These are phyloP conservation scores for Fusarium setosum DNA, from an alignment of 2,329 filamentous ascomycete genomes.

Conservation along the genomic window DNA sequence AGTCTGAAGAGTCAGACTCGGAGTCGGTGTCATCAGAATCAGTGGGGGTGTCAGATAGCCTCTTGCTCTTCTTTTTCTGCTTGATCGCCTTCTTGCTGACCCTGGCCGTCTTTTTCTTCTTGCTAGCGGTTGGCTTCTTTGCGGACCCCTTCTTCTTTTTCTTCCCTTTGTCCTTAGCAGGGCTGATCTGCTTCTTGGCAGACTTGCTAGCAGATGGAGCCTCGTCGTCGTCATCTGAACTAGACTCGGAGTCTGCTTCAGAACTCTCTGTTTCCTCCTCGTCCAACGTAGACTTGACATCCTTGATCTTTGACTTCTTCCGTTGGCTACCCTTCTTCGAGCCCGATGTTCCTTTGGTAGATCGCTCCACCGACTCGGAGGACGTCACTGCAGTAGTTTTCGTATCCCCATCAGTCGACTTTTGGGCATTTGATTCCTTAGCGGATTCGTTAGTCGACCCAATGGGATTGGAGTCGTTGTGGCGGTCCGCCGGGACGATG, in stretches of 20 bases:
- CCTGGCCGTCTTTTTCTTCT: slow-evolving; percentile 18
- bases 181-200: slow-evolving; percentile 25
- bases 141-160: slow-evolving; percentile 17
- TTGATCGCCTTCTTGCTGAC: slow-evolving; percentile 14
- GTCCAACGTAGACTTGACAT: not conserved
- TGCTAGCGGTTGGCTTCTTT: slow-evolving; percentile 15
- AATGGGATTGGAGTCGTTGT: slow-evolving; percentile 20
- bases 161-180: slow-evolving; percentile 17
- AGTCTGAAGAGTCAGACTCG: slow-evolving; percentile 40
- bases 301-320: slow-evolving; percentile 21
- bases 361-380: slow-evolving; percentile 15
- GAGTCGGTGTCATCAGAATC: slow-evolving; percentile 37
- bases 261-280: slow-evolving; percentile 25
- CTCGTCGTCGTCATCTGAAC: slow-evolving; percentile 28
- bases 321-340: slow-evolving; percentile 28
- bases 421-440: slow-evolving; percentile 24
- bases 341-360: slow-evolving; percentile 6
- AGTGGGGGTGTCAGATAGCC: not conserved
- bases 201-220: slow-evolving; percentile 1
- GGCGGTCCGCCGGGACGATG: slow-evolving; percentile 31
- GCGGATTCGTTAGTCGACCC: slow-evolving; percentile 25
- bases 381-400: slow-evolving; percentile 10
- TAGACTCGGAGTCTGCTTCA: slow-evolving; percentile 22
- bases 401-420: slow-evolving; percentile 18
- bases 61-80: slow-evolving; percentile 23